phyloP scores from a whole-genome alignment of 352 stramenopile genomes.

The Nothophytophthora sp. region DNA sequence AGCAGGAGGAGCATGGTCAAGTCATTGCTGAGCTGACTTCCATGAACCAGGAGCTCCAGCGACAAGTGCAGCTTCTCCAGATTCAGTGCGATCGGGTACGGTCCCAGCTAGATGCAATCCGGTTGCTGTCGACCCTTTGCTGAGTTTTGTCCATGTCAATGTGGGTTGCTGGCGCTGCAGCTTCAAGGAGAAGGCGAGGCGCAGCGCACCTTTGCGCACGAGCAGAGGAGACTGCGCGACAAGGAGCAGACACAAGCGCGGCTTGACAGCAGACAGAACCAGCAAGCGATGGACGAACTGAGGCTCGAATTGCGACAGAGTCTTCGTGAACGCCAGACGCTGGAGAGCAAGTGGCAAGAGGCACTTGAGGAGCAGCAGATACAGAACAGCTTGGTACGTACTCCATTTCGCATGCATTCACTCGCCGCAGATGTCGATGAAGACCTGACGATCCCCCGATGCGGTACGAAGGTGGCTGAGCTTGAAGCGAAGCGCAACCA shows the following conservation, averaged over 20 bases:
- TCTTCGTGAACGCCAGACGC: constrained; percentile 17
- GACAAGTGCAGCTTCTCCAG: constrained; percentile 39
- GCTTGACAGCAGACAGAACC: constrained; percentile 16
- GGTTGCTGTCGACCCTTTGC: no score
- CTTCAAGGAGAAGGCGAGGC: constrained; percentile 36
- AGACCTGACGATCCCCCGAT: no score
- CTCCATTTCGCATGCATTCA: no score
- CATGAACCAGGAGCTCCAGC: constrained; percentile 40
- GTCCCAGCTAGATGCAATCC: no score
- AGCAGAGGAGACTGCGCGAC: constrained; percentile 43
- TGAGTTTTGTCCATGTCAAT: no score
- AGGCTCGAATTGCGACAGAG: constrained; percentile 27
- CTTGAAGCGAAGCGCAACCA: constrained; percentile 20
- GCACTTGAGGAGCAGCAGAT: constrained; percentile 26
- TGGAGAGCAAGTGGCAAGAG: constrained; percentile 28
- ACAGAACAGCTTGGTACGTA: constrained; percentile 15
- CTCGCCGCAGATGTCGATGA: no score
- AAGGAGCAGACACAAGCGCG: constrained; percentile 32
- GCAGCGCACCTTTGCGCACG: constrained; percentile 28
- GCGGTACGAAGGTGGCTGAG: constrained; percentile 15
- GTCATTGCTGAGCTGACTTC: constrained; percentile 19
- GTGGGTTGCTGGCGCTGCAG: no score
- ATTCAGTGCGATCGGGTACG: constrained; percentile 40
- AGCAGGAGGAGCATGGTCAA: constrained; percentile 22
- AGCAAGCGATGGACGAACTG: constrained; percentile 30